These are phyloP conservation scores for Brassica juncea DNA, from an alignment of 345 rosid species.

Conservation along the genomic window DNA sequence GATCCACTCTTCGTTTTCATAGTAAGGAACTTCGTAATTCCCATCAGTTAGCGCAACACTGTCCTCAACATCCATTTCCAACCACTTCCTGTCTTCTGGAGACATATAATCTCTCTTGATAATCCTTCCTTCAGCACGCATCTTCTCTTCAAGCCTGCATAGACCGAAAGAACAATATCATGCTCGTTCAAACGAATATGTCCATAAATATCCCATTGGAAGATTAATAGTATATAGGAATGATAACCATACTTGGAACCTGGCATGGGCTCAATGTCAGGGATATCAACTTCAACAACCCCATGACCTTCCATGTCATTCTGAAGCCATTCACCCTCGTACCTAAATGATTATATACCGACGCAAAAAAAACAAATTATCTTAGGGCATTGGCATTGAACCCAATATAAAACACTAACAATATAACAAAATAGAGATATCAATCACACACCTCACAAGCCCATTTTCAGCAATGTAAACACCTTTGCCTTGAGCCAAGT, in stretches of 20 bases:
- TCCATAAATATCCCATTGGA: neutral
- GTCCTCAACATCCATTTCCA: constrained; percentile 95
- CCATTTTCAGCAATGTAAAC: constrained; percentile 82
- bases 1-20: constrained; percentile 77
- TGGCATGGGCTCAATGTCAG: constrained; percentile 85
- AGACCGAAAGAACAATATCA: constrained; percentile 17
- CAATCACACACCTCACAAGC: constrained; percentile 61
- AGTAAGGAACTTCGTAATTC: constrained; percentile 61
- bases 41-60: constrained; percentile 54
- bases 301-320: constrained; percentile 90
- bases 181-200: neutral
- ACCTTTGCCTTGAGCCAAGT: constrained; percentile 94
- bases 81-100: constrained; percentile 89
- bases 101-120: constrained; percentile 75
- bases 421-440: neutral
- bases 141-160: constrained; percentile 81
- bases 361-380: constrained; percentile 3
- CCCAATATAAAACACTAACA: neutral
- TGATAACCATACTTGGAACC: constrained; percentile 72
- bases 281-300: constrained; percentile 87
- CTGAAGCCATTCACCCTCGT: constrained; percentile 97
- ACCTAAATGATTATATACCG: constrained; percentile 46
- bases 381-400: neutral
- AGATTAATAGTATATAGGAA: neutral
- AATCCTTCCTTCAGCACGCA: constrained; percentile 89